These are phyloP conservation scores for Fraxinus latifolia DNA, from an alignment of 305 asterid genomes.

Conservation along the genomic window DNA sequence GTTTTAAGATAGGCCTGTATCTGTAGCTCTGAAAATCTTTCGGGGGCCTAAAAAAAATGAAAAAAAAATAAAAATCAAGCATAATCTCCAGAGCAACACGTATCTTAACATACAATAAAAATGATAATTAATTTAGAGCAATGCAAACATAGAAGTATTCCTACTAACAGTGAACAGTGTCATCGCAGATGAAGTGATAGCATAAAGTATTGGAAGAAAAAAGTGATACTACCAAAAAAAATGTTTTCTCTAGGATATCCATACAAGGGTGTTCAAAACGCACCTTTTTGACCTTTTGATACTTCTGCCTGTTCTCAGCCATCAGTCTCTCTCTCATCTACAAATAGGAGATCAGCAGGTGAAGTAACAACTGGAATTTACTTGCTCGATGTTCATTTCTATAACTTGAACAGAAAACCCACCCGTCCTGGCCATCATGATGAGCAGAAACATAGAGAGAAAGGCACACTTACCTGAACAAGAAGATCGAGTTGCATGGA, in stretches of 20 bases:
- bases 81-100: not conserved
- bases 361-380: slow-evolving; percentile 13
- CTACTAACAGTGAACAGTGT: not conserved
- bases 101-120: not conserved
- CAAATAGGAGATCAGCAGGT: slow-evolving; percentile 29
- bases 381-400: not conserved
- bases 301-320: slow-evolving; percentile 98
- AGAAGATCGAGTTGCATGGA: slow-evolving; percentile 99
- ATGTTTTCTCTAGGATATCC: not conserved
- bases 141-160: not conserved
- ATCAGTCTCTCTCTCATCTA: slow-evolving; percentile 99
- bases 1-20: slow-evolving; percentile 94
- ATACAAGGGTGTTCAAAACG: not conserved
- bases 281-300: slow-evolving; percentile 98
- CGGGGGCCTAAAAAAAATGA: slow-evolving; percentile 63
- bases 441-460: slow-evolving; percentile 5
- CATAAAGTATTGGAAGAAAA: not conserved
- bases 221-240: not conserved
- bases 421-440: not conserved
- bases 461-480: slow-evolving; percentile 60
- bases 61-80: slow-evolving; percentile 21
- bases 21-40: slow-evolving; percentile 89
- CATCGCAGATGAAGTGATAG: not conserved
- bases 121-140: slow-evolving; percentile 6
- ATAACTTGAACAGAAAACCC: not conserved